phyloP scores from a whole-genome alignment of 257 asterid genomes.

The Osmanthus fragrans region DNA sequence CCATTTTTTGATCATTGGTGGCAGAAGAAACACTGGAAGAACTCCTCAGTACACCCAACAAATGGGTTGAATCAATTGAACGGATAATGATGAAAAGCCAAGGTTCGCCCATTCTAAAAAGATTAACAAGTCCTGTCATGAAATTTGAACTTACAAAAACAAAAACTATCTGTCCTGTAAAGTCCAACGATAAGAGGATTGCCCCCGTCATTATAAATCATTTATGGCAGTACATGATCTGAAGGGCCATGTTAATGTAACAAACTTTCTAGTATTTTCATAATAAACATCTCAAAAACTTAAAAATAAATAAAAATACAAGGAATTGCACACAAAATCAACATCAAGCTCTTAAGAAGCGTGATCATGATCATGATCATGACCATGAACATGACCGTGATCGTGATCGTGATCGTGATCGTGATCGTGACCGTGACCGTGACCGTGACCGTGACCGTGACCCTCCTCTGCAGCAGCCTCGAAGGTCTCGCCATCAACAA shows the following conservation, averaged over 20 bases:
- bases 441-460: neutral
- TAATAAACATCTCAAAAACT: too few species aligned
- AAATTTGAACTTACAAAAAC: too few species aligned
- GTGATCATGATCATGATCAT: neutral
- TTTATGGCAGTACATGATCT: too few species aligned
- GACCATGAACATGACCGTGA: neutral
- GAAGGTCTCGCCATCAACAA: slow-evolving; percentile 61
- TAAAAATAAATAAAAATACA: neutral
- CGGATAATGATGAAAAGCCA: too few species aligned
- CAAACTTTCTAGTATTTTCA: too few species aligned
- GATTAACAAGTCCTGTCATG: too few species aligned
- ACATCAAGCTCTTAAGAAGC: neutral
- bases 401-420: neutral
- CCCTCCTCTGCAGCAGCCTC: slow-evolving; percentile 74
- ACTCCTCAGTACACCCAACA: neutral
- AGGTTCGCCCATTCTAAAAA: too few species aligned
- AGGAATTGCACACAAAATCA: neutral
- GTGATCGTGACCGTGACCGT: neutral
- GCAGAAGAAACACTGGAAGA: neutral
- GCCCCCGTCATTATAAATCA: too few species aligned
- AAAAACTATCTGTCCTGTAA: too few species aligned
- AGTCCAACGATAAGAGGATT: too few species aligned
- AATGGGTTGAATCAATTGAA: too few species aligned
- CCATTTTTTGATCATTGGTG: neutral
- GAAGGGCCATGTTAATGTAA: too few species aligned